A percentile compares a stretch with the other conserved stretches of the same genome.
Conservation (phyloP, 129 eudicot species). For the Flaveria bidentis region DNA sequence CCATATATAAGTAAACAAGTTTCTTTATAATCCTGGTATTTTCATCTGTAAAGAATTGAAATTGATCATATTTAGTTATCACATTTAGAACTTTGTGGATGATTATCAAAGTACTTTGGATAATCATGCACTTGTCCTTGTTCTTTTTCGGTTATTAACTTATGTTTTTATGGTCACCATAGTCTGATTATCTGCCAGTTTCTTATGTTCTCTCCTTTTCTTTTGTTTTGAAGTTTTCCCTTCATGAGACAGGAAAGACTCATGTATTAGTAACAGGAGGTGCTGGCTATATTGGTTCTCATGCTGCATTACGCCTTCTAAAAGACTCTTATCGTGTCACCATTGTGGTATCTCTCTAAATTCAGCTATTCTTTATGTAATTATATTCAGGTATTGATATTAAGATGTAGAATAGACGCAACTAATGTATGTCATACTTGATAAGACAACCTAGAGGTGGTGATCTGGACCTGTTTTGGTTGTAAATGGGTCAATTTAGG, state of each 20-base stretch:
- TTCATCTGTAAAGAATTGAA: neutral
- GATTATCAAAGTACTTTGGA: neutral
- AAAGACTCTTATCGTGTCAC: conserved; percentile 43
- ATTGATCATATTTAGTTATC: neutral
- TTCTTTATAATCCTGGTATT: neutral
- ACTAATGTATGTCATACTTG: neutral
- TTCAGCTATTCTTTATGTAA: conserved; percentile 6
- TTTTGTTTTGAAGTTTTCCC: conserved; percentile 39
- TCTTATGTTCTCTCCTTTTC: neutral
- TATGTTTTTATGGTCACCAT: neutral
- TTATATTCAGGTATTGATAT: neutral
- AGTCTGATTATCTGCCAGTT: conserved; percentile 25
- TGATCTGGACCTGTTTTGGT: neutral
- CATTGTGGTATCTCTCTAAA: conserved; percentile 35
- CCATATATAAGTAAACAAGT: neutral
- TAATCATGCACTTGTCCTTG: neutral
- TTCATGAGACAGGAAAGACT: conserved; percentile 41
- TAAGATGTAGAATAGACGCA: neutral
- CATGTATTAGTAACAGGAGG: conserved; percentile 48
- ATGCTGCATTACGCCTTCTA: conserved; percentile 40
- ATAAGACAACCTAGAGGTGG: neutral
- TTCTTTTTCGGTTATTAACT: neutral
- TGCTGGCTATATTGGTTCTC: conserved; percentile 45
- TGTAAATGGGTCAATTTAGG: neutral
- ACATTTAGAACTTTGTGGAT: neutral